Base-by-base conservation (phyloP, 257 asterid species). In the Solanum sejunctum region DNA sequence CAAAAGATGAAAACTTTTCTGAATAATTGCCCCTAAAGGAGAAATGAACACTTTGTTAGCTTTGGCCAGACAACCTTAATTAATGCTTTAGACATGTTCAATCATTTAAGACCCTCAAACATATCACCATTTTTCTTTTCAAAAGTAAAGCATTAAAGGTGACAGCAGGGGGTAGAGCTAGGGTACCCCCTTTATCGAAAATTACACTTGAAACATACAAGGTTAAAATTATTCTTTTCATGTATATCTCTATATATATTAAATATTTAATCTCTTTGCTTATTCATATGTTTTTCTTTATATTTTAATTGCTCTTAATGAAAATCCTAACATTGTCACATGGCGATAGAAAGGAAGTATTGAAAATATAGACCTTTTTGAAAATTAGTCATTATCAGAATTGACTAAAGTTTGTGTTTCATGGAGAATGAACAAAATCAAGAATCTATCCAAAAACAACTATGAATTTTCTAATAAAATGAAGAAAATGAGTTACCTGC, bases 401-500 rank as follows among this genome's bases (percentile, higher is more conserved):
- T 12, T 7, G 61, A 0, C 17, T 28, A 21, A 8, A 36, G n/a
- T 60, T 80, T 80, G 54, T 45, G 26, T 12, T 58, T 54, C 28
- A 5, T n/a, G 55, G 18, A 12, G 13, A 2, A 64, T 1, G 49
- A n/a, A 56, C 49, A 28, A 51, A 51, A 10, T 18, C 9, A 26
- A 12, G 73, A 72, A 55, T 17, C 16, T 17, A 70, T 10, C 52
- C 23, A 58, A 58, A 58, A 8, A 56, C 18, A 56, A 18, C 18
- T 7, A 23, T 43, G 80, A 71, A 20, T 71, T 71, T 70, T 70
- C 79, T 71, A 32, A 70, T 21, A 57, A 12, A 63, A 28, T 28
- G 55, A 20, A 8, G 63, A 16, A 41, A 32, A 43, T 70, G 49
- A 63, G 83, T 84, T 86, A 84, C 93, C 93, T 81, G 92, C 93